Evolutionary conservation across 1,139 yeast genomes (phyloP).

Genomic region (Candida albicans): DNA sequence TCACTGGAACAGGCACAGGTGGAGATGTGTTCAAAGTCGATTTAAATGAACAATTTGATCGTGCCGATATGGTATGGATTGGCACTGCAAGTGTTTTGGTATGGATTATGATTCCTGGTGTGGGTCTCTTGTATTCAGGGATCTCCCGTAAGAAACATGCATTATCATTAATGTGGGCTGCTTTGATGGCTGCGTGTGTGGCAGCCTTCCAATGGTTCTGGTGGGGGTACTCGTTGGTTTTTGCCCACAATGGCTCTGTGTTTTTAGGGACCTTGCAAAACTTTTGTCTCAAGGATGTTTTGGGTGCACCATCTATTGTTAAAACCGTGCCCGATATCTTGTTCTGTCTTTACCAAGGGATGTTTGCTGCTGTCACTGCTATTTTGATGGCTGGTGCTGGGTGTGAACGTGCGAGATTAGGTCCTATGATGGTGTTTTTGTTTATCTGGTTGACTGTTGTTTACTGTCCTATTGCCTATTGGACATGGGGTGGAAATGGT

Average conservation of each 20-base stretch:
- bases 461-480: conserved; percentile 90
- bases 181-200: conserved; percentile 80
- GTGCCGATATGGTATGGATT: conserved; percentile 87
- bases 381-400: conserved; percentile 96
- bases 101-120: conserved; percentile 95
- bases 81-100: conserved; percentile 74
- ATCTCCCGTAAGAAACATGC: conserved; percentile 92
- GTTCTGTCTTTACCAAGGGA: conserved; percentile 89
- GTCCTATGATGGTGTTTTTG: conserved; percentile 93
- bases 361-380: conserved; percentile 93
- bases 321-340: conserved; percentile 78
- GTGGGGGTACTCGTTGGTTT: conserved; percentile 93
- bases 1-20: conserved; percentile 66
- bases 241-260: conserved; percentile 67
- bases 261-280: conserved; percentile 80
- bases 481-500: conserved; percentile 95
- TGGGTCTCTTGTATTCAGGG: conserved; percentile 88
- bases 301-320: conserved; percentile 78
- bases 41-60: conserved; percentile 70
- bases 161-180: conserved; percentile 87
- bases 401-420: conserved; percentile 93
- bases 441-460: conserved; percentile 96
- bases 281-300: conserved; percentile 75
- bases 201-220: conserved; percentile 93
- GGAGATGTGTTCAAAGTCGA: conserved; percentile 76